phyloP scores from a whole-genome alignment of 2,329 filamentous ascomycete genomes.

The Cercospora canescens region DNA sequence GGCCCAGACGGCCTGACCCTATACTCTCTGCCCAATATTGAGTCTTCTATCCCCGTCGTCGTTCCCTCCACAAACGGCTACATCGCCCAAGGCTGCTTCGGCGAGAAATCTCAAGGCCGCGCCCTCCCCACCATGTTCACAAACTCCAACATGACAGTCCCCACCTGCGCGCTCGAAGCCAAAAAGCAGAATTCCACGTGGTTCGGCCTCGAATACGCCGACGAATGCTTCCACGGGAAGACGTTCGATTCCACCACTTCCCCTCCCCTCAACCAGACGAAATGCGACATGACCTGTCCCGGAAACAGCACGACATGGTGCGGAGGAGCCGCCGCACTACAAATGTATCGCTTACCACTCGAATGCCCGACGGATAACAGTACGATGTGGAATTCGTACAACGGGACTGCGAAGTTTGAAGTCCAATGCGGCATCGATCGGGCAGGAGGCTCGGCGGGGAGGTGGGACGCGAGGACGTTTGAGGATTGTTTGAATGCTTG shows the following conservation, averaged over 20 bases:
- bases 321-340: not conserved
- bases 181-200: constrained; percentile 22
- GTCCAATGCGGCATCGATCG: not conserved
- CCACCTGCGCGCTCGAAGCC: constrained; percentile 27
- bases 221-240: constrained; percentile 17
- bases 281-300: not conserved
- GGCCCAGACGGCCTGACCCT: constrained; percentile 12
- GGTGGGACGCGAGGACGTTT: not conserved
- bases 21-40: constrained; percentile 1
- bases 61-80: constrained; percentile 21
- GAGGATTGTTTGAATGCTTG: constrained; percentile 6
- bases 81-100: constrained; percentile 32
- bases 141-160: constrained; percentile 26
- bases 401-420: constrained; percentile 1
- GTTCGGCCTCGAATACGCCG: constrained; percentile 38
- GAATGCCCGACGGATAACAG: not conserved
- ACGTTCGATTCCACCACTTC: not conserved
- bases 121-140: constrained; percentile 24
- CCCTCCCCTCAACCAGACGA: not conserved
- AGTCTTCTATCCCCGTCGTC: constrained; percentile 9
- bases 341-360: not conserved
- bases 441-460: not conserved
- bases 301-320: not conserved
- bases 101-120: constrained; percentile 26
- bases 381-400: not conserved